phyloP scores from a whole-genome alignment of 805 yeast genomes.

The Candida koratica region DNA sequence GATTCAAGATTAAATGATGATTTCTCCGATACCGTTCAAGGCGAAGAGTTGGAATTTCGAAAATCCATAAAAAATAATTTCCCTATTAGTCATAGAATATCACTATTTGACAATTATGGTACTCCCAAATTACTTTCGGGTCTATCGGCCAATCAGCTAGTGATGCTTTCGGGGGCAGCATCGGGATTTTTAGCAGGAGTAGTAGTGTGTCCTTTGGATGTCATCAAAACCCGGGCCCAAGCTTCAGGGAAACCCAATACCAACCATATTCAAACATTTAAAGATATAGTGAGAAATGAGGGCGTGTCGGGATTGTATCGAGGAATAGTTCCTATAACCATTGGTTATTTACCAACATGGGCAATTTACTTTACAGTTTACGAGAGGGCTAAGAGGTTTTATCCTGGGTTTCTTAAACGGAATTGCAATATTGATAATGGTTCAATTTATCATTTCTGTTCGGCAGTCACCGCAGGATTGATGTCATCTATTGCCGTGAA shows the following conservation, averaged over 20 bases:
- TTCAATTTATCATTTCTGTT: constrained; percentile 40
- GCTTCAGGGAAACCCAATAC: constrained; percentile 61
- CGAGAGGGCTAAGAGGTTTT: constrained; percentile 64
- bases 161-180: constrained; percentile 87
- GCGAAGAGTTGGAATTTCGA: constrained; percentile 36
- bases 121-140: constrained; percentile 22
- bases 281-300: constrained; percentile 67
- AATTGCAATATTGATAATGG: constrained; percentile 23
- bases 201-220: constrained; percentile 91
- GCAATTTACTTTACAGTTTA: constrained; percentile 90
- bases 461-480: constrained; percentile 87
- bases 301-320: constrained; percentile 81
- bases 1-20: constrained; percentile 14
- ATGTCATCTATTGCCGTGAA: constrained; percentile 80
- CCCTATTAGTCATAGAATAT: constrained; percentile 21
- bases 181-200: constrained; percentile 90
- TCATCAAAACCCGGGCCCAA: constrained; percentile 88
- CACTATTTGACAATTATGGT: constrained; percentile 16
- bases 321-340: constrained; percentile 85
- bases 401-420: constrained; percentile 39
- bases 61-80: constrained; percentile 19
- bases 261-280: constrained; percentile 62
- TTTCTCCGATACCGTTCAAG: constrained; percentile 36
- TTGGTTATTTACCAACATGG: constrained; percentile 98
- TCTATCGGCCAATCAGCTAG: constrained; percentile 49